These are phyloP conservation scores for Aurifilum marmelostoma DNA, from an alignment of 2,329 filamentous ascomycete species.

Conservation along the genomic window DNA sequence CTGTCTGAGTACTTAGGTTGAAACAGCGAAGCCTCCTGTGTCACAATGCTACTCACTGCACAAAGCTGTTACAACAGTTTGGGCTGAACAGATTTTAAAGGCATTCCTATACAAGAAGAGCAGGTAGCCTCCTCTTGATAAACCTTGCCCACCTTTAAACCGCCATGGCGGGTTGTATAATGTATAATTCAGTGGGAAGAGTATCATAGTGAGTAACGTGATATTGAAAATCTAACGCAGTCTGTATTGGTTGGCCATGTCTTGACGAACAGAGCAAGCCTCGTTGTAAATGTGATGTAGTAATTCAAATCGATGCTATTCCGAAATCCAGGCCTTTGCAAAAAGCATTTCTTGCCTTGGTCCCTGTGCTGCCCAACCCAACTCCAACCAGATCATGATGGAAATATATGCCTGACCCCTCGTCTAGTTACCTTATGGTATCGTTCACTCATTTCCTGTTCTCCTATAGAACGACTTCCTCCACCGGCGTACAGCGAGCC, in stretches of 20 bases:
- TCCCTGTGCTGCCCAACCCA: background rate
- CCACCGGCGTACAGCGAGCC: constrained; percentile 8
- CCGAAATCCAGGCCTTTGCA: background rate
- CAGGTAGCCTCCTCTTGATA: no score
- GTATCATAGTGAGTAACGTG: background rate
- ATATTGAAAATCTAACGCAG: background rate
- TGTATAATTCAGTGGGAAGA: background rate
- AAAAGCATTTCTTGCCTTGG: background rate
- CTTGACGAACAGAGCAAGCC: background rate
- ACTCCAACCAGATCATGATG: background rate
- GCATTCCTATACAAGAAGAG: no score
- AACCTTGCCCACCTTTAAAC: no score
- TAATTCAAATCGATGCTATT: background rate
- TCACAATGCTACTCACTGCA: no score
- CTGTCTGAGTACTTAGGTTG: no score
- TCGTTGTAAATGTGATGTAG: background rate
- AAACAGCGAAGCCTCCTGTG: no score
- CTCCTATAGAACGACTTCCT: background rate
- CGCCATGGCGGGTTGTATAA: no score
- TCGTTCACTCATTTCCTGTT: background rate
- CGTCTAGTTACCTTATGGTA: background rate
- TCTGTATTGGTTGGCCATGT: background rate
- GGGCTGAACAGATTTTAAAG: no score
- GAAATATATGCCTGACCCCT: background rate
- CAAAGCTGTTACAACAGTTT: no score